phyloP scores from a whole-genome alignment of 169 alveolate species.

The Theileria annulata region DNA sequence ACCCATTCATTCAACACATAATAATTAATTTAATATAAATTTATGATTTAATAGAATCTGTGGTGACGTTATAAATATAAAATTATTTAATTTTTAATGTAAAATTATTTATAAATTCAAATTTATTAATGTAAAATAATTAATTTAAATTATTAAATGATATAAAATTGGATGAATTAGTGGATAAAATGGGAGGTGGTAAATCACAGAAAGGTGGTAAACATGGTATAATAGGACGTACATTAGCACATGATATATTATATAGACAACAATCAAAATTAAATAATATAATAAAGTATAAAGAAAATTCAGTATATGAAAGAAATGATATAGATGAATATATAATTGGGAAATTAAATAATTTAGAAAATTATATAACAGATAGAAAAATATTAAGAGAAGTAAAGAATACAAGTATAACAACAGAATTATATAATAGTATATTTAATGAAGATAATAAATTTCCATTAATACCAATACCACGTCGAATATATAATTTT shows the following conservation, averaged over 20 bases:
- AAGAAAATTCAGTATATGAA: slow-evolving; percentile 62
- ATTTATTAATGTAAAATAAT: neutral
- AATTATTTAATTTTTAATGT: neutral
- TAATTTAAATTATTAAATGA: neutral
- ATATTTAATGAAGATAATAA: slow-evolving; percentile 5
- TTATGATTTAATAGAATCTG: slow-evolving; percentile 6
- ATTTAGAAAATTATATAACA: slow-evolving; percentile 25
- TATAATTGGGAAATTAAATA: slow-evolving; percentile 51
- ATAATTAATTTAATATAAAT: neutral
- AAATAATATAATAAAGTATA: neutral
- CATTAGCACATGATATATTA: slow-evolving; percentile 66
- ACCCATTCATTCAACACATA: slow-evolving; percentile 67
- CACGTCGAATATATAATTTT: slow-evolving; percentile 65
- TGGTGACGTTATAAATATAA: neutral
- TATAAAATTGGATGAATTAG: neutral
- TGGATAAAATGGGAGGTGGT: slow-evolving; percentile 62
- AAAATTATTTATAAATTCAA: neutral
- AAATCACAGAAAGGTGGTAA: slow-evolving; percentile 68
- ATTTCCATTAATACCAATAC: slow-evolving; percentile 60
- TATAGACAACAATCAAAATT: slow-evolving; percentile 41
- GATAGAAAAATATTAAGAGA: slow-evolving; percentile 37
- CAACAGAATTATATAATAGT: slow-evolving; percentile 26
- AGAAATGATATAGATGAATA: slow-evolving; percentile 55
- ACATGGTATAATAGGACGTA: slow-evolving; percentile 66
- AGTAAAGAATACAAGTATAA: slow-evolving; percentile 41